Conservation (phyloP, 1,284 basidiomycete genomes). For the Mycena sp. region DNA sequence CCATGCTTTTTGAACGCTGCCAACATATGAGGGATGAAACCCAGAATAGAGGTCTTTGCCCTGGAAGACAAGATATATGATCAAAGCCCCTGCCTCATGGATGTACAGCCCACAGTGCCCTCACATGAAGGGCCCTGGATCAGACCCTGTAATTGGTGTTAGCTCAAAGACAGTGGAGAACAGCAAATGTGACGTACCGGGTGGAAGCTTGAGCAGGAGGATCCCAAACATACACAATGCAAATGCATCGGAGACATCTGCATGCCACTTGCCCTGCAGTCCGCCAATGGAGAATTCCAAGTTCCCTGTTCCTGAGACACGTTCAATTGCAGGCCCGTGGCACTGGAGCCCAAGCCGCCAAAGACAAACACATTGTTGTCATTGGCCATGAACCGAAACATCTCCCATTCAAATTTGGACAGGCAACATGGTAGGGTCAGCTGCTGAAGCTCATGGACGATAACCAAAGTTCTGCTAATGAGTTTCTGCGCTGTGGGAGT, state of each 20-base stretch:
- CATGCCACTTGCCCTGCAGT: neutral
- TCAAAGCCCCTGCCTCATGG: neutral
- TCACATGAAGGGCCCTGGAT: neutral
- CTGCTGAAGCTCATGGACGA: conserved; percentile 5
- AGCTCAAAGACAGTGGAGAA: neutral
- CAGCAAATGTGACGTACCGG: too few species aligned
- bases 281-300: neutral
- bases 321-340: conserved; percentile 5
- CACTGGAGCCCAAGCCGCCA: neutral
- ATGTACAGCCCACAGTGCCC: neutral
- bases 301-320: neutral
- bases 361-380: conserved; percentile 10
- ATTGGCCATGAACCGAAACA: neutral
- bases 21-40: neutral
- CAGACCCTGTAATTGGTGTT: neutral
- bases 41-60: conserved; percentile 2
- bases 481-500: neutral
- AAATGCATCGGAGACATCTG: neutral
- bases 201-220: conserved; percentile 1
- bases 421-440: too few species aligned
- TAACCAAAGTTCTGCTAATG: neutral
- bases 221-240: neutral
- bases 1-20: neutral
- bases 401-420: conserved; percentile 5
- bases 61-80: neutral